Evolutionary conservation across 139 green algal species (phyloP), one percentile per base, ranked within the genome.

Genomic region (Micractinium conductrix): DNA sequence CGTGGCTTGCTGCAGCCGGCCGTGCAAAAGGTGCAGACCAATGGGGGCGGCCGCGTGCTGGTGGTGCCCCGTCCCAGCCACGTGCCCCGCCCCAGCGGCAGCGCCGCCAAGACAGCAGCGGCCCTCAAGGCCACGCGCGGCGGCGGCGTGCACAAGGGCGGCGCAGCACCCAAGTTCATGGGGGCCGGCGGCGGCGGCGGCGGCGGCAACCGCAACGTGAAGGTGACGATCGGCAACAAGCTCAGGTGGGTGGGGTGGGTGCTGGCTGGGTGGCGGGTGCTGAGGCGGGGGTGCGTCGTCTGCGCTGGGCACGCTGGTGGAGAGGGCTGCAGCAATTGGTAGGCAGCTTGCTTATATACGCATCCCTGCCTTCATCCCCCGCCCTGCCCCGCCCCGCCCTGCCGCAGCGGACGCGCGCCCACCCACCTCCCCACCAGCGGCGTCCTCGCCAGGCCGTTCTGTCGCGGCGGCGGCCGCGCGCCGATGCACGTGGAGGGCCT

Each of bases 201-300:
- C 21, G 38, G 26, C 58, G 7, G 26, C 40, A 44, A 53, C 28
- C 78, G 78, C 78, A 83, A 73, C n/a, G 78, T 83, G 24, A 83
- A 83, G 43, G 78, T 83, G 62, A 83, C 78, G 7, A 83, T 83
- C 22, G 78, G 76, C 38, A 82, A 82, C 76, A 82, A 82, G 76
- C 38, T 82, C 38, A 72, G 76, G 76, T 72, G 76, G 55, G 76
- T 55, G 62, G 1, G 19, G 40, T 9, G 6, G 4, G 14, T 16
- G 68, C 17, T 50, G 19, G 38, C n/a, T 48, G 33, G 65, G 30
- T 8, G 62, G 6, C 1, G 30, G 30, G 30, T 7, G 30, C 30
- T 5, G 53, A 30, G 4, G 9, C 9, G 8, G 5, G 62, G 28
- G n/a, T 8, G 62, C 21, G 62, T 35, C 12, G 6, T n/a, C n/a